A percentile compares a stretch with the other conserved stretches of the same genome.
Conservation (phyloP, 495 filamentous ascomycete genomes). For the Trypethelium eluteriae region DNA sequence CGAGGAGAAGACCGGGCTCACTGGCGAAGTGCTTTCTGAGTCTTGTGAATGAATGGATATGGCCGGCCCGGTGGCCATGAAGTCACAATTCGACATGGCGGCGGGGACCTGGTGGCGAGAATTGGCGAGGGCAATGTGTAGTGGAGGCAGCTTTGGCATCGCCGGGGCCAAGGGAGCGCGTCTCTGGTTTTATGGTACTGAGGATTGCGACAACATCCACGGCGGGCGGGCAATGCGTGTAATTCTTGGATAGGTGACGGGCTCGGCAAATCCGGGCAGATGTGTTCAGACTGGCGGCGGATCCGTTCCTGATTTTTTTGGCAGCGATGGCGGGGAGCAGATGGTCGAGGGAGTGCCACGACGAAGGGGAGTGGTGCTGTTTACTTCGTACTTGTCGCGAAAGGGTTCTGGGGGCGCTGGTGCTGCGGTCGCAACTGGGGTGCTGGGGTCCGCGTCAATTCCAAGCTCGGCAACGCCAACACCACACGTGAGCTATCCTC, state of each 20-base stretch:
- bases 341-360: slow-evolving; percentile 13
- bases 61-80: not conserved
- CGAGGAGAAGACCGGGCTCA: slow-evolving; percentile 53
- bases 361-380: not conserved
- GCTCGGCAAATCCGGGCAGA: not conserved
- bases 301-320: not conserved
- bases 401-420: not conserved
- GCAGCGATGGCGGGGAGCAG: slow-evolving; percentile 7
- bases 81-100: slow-evolving; percentile 17
- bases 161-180: not conserved
- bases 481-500: not conserved
- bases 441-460: slow-evolving; percentile 8
- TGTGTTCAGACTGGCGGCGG: not conserved
- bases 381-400: slow-evolving; percentile 7
- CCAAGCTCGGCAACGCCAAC: not conserved
- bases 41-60: slow-evolving; percentile 39
- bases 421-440: not conserved
- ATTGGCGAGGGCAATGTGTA: slow-evolving; percentile 8
- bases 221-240: slow-evolving; percentile 4
- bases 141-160: slow-evolving; percentile 4
- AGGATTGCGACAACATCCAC: not conserved
- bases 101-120: slow-evolving; percentile 19
- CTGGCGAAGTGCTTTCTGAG: slow-evolving; percentile 53
- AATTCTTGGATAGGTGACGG: not conserved
- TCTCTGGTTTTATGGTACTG: not conserved